These are phyloP conservation scores for Yarrowia porcina DNA, from an alignment of 805 yeast genomes.

Conservation along the genomic window DNA sequence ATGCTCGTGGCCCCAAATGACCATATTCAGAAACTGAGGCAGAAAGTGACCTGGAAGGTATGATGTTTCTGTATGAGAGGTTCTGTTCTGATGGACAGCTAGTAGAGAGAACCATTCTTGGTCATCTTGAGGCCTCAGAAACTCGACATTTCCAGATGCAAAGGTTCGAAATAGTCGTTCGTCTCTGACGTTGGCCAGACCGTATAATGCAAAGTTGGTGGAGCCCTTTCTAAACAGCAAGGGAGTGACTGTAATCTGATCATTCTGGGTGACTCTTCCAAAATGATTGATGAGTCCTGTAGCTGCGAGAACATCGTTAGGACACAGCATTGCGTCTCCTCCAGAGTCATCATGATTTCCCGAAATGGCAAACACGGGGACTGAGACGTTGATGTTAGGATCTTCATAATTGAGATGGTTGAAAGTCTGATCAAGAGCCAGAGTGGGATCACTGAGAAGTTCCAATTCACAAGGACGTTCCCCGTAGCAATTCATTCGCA, in stretches of 20 bases:
- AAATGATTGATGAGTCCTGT: slow-evolving; percentile 85
- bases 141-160: slow-evolving; percentile 73
- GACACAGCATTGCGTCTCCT: slow-evolving; percentile 71
- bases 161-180: slow-evolving; percentile 82
- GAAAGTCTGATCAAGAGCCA: slow-evolving; percentile 48
- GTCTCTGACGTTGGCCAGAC: slow-evolving; percentile 83
- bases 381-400: slow-evolving; percentile 79
- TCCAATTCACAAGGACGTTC: slow-evolving; percentile 85
- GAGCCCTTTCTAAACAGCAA: slow-evolving; percentile 75
- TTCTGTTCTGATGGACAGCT: slow-evolving; percentile 90
- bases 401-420: slow-evolving; percentile 83
- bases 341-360: slow-evolving; percentile 98
- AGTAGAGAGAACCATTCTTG: slow-evolving; percentile 75
- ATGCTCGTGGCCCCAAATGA: slow-evolving; percentile 98
- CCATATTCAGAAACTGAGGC: slow-evolving; percentile 76
- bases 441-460: slow-evolving; percentile 71
- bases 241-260: slow-evolving; percentile 70
- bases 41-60: slow-evolving; percentile 80
- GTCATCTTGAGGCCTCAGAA: slow-evolving; percentile 62
- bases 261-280: slow-evolving; percentile 76
- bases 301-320: slow-evolving; percentile 78
- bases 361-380: slow-evolving; percentile 87
- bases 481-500: slow-evolving; percentile 73
- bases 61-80: slow-evolving; percentile 72
- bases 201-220: slow-evolving; percentile 82